These are phyloP conservation scores for Luzula sylvatica DNA, from an alignment of 176 grass and related monocot species.

Conservation along the genomic window DNA sequence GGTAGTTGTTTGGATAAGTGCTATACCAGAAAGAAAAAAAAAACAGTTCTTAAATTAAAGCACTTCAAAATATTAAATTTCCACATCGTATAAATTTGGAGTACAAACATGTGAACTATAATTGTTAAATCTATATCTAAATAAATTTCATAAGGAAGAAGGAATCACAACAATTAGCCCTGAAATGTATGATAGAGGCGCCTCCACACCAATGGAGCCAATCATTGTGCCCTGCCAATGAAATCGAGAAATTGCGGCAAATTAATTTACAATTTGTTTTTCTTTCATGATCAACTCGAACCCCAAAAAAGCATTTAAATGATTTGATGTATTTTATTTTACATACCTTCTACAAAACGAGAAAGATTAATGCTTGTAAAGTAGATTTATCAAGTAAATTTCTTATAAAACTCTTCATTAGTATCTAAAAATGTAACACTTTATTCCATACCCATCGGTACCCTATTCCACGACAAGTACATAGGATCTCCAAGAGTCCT, in stretches of 20 bases:
- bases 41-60: too few species aligned
- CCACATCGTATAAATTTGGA: background rate
- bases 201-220: conserved; percentile 76
- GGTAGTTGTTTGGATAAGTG: too few species aligned
- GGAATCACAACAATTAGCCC: conserved; percentile 40
- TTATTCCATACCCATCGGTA: conserved; percentile 24
- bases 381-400: background rate
- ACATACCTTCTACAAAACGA: conserved; percentile 17
- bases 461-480: conserved; percentile 77
- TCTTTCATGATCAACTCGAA: background rate
- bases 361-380: conserved; percentile 6
- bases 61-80: conserved; percentile 7
- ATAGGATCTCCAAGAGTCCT: conserved; percentile 85
- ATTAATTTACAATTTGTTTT: conserved; percentile 7
- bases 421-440: conserved; percentile 8
- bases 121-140: conserved; percentile 1
- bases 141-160: conserved; percentile 55
- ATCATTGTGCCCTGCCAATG: conserved; percentile 64
- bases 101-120: conserved; percentile 1
- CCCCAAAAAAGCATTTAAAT: background rate
- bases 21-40: too few species aligned
- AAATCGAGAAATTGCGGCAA: conserved; percentile 25
- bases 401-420: background rate
- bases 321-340: background rate
- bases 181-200: conserved; percentile 46